These are phyloP conservation scores for Emergomyces pasteurianus DNA, from an alignment of 2,329 filamentous ascomycete genomes.

Conservation along the genomic window DNA sequence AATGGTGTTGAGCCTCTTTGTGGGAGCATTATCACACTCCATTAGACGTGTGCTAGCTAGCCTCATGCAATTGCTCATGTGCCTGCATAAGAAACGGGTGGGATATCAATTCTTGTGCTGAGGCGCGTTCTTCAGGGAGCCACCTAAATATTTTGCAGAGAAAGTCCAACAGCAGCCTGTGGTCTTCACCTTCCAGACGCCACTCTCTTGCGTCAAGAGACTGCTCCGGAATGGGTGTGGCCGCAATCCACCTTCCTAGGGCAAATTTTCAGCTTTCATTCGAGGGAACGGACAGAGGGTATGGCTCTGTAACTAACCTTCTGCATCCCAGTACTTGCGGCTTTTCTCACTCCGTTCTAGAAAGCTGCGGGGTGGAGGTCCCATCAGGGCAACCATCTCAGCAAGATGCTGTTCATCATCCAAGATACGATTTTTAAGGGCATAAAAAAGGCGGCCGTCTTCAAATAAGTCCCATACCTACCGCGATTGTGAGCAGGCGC, in stretches of 20 bases:
- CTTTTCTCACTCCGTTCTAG: conserved; percentile 7
- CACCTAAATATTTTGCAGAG: conserved; percentile 27
- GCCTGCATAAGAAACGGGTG: conserved; percentile 2
- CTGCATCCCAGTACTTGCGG: conserved; percentile 9
- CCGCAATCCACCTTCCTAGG: not conserved
- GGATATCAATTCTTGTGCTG: conserved; percentile 21
- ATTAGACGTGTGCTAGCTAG: not conserved
- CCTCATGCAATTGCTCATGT: not conserved
- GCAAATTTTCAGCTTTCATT: not conserved
- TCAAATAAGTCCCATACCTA: conserved; percentile 12
- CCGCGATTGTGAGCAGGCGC: no score
- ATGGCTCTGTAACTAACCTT: conserved; percentile 4
- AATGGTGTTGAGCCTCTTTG: no score
- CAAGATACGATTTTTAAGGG: conserved; percentile 6
- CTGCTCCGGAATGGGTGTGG: conserved; percentile 2
- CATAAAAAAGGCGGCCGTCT: conserved; percentile 8
- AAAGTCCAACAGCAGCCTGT: conserved; percentile 25
- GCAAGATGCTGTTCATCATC: conserved; percentile 11
- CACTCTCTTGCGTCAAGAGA: conserved; percentile 1
- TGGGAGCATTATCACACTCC: not conserved
- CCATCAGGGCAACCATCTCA: conserved; percentile 11
- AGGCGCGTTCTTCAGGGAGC: conserved; percentile 26
- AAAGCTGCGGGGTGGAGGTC: conserved; percentile 8
- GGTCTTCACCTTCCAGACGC: conserved; percentile 14
- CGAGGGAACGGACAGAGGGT: not conserved